A percentile compares a stretch with the other conserved stretches of the same genome.
Conservation (phyloP, 1,284 basidiomycete species). For the Ceratobasidium sp. region DNA sequence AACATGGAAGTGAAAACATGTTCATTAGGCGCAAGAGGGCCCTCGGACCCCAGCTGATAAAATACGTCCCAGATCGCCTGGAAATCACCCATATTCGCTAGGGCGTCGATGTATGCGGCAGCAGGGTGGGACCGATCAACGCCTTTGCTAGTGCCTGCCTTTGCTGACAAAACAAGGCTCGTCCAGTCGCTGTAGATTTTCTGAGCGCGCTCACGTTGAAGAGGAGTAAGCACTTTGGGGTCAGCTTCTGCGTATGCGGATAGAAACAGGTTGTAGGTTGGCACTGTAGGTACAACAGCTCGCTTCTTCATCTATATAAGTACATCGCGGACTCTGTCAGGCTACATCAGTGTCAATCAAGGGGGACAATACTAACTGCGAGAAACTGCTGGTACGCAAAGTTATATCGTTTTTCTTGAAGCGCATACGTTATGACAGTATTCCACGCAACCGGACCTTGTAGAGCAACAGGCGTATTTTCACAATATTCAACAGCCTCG, state of each 20-base stretch:
- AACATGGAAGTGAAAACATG: conserved; percentile 72
- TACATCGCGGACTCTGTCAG: not conserved
- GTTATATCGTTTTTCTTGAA: conserved; percentile 66
- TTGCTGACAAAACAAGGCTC: not conserved
- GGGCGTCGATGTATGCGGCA: conserved; percentile 69
- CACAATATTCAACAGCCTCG: conserved; percentile 68
- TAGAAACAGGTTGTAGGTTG: conserved; percentile 74
- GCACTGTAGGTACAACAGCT: conserved; percentile 70
- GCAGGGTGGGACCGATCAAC: conserved; percentile 54
- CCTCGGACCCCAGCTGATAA: conserved; percentile 67
- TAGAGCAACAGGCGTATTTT: conserved; percentile 70
- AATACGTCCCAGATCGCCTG: conserved; percentile 78
- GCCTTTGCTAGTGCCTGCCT: not conserved
- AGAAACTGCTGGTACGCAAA: conserved; percentile 68
- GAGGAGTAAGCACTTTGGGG: conserved; percentile 62
- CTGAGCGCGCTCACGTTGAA: conserved; percentile 69
- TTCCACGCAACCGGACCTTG: conserved; percentile 80
- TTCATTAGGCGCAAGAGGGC: conserved; percentile 65
- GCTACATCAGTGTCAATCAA: not conserved
- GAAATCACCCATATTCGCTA: conserved; percentile 65
- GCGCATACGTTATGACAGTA: conserved; percentile 69
- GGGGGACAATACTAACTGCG: conserved; percentile 63
- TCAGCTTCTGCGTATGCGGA: conserved; percentile 66
- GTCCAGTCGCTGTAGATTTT: conserved; percentile 59
- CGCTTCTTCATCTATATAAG: conserved; percentile 77